These are phyloP conservation scores for Kuraishia piskuri DNA, from an alignment of 805 yeast genomes.

Conservation along the genomic window DNA sequence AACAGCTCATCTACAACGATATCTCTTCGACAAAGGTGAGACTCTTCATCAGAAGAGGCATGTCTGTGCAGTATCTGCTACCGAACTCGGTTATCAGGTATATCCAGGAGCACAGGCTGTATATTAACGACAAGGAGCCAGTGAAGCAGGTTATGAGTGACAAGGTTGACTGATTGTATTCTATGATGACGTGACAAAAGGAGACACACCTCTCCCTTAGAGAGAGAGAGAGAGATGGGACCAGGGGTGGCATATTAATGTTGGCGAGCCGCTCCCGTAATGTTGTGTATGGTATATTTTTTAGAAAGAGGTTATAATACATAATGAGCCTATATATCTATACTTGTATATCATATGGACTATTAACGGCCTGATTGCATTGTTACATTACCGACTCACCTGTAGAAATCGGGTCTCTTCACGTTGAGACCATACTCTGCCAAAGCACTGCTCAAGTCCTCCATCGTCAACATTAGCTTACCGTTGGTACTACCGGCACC, in stretches of 20 bases:
- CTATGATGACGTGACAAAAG: background rate
- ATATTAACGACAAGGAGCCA: slow-evolving; percentile 82
- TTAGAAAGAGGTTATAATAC: background rate
- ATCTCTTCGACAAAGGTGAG: slow-evolving; percentile 93
- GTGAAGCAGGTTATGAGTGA: slow-evolving; percentile 72
- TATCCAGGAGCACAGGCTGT: slow-evolving; percentile 85
- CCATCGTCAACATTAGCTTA: slow-evolving; percentile 85
- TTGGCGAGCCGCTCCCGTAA: too few relatives aligned
- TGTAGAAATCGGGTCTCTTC: slow-evolving; percentile 87
- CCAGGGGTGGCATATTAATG: too few relatives aligned
- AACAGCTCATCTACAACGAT: slow-evolving; percentile 93
- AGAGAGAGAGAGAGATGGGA: too few relatives aligned
- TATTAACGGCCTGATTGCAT: background rate
- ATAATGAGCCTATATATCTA: background rate
- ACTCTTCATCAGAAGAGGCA: slow-evolving; percentile 83
- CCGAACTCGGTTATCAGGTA: slow-evolving; percentile 94
- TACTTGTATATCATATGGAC: background rate
- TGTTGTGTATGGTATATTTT: background rate
- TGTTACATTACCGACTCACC: slow-evolving; percentile 29
- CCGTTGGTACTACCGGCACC: slow-evolving; percentile 14
- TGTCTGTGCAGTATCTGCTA: slow-evolving; percentile 91
- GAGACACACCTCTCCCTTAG: background rate
- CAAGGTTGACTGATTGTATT: slow-evolving; percentile 9
- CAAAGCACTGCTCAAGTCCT: slow-evolving; percentile 86
- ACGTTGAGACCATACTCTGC: slow-evolving; percentile 80